These are phyloP conservation scores for Elaeis guineensis DNA, from an alignment of 176 grass and related monocot species.

Conservation along the genomic window DNA sequence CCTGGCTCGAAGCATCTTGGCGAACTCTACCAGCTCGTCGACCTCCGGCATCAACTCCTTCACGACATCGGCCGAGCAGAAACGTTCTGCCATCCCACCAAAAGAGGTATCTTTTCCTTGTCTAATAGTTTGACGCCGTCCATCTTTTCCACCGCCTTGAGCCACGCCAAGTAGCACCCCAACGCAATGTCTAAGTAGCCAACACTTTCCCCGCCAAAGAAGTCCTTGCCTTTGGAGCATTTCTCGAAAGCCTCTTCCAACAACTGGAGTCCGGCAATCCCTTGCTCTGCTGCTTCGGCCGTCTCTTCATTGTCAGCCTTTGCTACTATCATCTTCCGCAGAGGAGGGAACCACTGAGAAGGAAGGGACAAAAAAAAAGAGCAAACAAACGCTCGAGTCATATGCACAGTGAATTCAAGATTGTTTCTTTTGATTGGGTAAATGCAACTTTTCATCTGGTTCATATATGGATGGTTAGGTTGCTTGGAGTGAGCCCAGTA, in stretches of 20 bases:
- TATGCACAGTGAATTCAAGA: too few relatives aligned
- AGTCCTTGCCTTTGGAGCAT: slow-evolving; percentile 26
- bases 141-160: slow-evolving; percentile 33
- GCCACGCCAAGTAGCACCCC: slow-evolving; percentile 23
- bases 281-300: slow-evolving; percentile 9
- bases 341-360: too few relatives aligned
- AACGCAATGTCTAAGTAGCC: slow-evolving; percentile 44
- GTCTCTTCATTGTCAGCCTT: slow-evolving; percentile 8
- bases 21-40: slow-evolving; percentile 16
- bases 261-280: slow-evolving; percentile 7
- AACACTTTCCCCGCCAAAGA: slow-evolving; percentile 44
- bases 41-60: slow-evolving; percentile 25
- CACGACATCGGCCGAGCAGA: slow-evolving; percentile 26
- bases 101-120: slow-evolving; percentile 24
- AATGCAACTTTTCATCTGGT: too few relatives aligned
- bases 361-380: too few relatives aligned
- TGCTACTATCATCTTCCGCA: too few relatives aligned
- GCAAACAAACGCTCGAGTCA: too few relatives aligned
- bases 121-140: slow-evolving; percentile 22
- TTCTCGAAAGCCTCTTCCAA: slow-evolving; percentile 43
- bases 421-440: too few relatives aligned
- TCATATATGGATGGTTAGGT: too few relatives aligned
- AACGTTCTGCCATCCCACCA: slow-evolving; percentile 33
- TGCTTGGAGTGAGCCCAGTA: too few relatives aligned
- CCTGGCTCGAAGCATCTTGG: not conserved